These are phyloP conservation scores for Silene latifolia DNA, from an alignment of 148 eudicot species.

Conservation along the genomic window DNA sequence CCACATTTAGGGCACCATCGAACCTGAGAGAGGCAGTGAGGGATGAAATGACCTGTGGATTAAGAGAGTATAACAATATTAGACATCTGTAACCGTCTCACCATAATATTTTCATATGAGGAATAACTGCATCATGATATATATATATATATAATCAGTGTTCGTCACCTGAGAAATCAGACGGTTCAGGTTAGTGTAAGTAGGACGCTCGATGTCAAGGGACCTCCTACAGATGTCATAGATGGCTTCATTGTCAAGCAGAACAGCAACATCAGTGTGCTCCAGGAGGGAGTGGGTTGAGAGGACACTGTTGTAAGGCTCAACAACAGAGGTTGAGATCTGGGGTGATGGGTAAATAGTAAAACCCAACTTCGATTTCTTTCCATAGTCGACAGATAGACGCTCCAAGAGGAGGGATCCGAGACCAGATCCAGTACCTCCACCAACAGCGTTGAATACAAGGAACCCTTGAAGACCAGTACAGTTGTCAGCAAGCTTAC, in stretches of 20 bases:
- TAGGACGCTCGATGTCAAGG: constrained; percentile 16
- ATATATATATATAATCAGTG: background rate
- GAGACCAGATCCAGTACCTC: constrained; percentile 60
- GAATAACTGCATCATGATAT: too few relatives aligned
- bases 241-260: constrained; percentile 18
- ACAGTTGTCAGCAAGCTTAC: constrained; percentile 60
- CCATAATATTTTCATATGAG: too few relatives aligned
- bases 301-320: constrained; percentile 23
- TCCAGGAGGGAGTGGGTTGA: constrained; percentile 16
- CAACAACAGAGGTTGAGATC: constrained; percentile 18
- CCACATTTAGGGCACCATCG: constrained; percentile 17
- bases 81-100: background rate
- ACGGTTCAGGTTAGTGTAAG: constrained; percentile 19
- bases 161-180: constrained; percentile 13
- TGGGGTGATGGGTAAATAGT: constrained; percentile 53
- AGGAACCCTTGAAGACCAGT: constrained; percentile 65
- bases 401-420: constrained; percentile 59
- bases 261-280: constrained; percentile 18
- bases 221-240: constrained; percentile 18
- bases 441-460: constrained; percentile 60
- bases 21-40: constrained; percentile 15
- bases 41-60: constrained; percentile 36
- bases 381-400: constrained; percentile 54
- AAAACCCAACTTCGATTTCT: constrained; percentile 58
- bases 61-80: background rate